A percentile compares a stretch with the other conserved stretches of the same genome.
Conservation (phyloP, 352 stramenopile genomes). For the Phytophthora citrophthora region DNA sequence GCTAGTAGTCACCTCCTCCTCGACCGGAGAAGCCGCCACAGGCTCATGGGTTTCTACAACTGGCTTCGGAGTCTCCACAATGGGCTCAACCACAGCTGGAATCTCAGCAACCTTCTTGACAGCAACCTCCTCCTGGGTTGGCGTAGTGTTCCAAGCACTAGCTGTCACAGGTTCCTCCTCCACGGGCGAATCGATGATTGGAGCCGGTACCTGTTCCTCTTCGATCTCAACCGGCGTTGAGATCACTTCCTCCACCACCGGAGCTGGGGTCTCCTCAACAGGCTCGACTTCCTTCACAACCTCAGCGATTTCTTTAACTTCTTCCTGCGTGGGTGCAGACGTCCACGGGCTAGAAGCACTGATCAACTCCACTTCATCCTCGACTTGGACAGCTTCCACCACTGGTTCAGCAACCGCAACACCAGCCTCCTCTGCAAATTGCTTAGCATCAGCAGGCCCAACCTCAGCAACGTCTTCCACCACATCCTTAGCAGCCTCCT, state of each 20-base stretch:
- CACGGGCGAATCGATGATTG: constrained; percentile 2
- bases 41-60: constrained; percentile 4
- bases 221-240: not conserved
- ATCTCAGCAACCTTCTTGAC: not conserved
- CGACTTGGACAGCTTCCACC: not conserved
- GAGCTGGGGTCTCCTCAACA: not conserved
- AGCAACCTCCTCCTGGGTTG: constrained; percentile 32
- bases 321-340: constrained; percentile 17
- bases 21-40: constrained; percentile 1
- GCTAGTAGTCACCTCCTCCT: constrained; percentile 24
- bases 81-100: constrained; percentile 13
- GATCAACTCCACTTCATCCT: not conserved
- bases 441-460: not conserved
- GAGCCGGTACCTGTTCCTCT: not conserved
- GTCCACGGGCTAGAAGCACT: constrained; percentile 11
- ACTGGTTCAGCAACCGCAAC: not conserved
- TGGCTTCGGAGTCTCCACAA: constrained; percentile 10
- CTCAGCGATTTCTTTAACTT: constrained; percentile 3
- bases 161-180: constrained; percentile 13
- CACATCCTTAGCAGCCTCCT: not conserved
- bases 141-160: constrained; percentile 35
- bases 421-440: not conserved
- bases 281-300: not conserved
- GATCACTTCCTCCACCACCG: not conserved
- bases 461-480: not conserved